phyloP scores from a whole-genome alignment of 75 land plant species.

The Cryptomeria japonica region DNA sequence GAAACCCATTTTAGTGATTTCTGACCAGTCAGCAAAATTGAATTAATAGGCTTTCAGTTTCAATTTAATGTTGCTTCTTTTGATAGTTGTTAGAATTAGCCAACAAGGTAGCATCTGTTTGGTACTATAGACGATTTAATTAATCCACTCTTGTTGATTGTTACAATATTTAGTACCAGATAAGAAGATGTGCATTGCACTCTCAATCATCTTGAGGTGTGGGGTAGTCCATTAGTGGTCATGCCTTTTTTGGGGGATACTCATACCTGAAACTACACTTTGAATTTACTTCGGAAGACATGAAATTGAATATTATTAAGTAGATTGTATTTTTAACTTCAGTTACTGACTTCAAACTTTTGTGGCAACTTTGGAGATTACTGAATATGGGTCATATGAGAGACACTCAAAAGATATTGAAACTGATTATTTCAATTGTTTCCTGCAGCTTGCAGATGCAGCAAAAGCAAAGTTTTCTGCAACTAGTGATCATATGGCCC shows the following conservation, averaged over 20 bases:
- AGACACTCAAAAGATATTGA: background rate
- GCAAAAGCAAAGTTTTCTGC: conserved; percentile 66
- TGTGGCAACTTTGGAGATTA: background rate
- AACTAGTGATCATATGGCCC: conserved; percentile 80
- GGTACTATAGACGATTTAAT: background rate
- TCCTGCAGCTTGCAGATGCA: conserved; percentile 78
- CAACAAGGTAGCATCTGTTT: background rate
- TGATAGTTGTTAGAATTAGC: background rate
- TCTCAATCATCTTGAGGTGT: background rate
- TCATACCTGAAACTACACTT: background rate
- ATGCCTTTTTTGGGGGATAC: background rate
- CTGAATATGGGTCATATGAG: background rate
- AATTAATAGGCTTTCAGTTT: background rate
- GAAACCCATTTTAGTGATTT: background rate
- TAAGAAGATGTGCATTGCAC: background rate
- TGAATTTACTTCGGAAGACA: background rate
- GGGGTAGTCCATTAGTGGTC: background rate
- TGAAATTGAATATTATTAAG: background rate
- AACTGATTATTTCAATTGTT: background rate
- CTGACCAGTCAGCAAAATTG: background rate
- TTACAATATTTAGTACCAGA: background rate
- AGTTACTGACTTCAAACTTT: background rate
- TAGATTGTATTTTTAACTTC: background rate
- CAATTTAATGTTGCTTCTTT: background rate
- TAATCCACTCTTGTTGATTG: background rate